Percentiles rank a stretch among this genome's conserved stretches.
phyloP scores from a whole-genome alignment of 2,329 filamentous ascomycete genomes.

The Periglandula ipomoeae region DNA sequence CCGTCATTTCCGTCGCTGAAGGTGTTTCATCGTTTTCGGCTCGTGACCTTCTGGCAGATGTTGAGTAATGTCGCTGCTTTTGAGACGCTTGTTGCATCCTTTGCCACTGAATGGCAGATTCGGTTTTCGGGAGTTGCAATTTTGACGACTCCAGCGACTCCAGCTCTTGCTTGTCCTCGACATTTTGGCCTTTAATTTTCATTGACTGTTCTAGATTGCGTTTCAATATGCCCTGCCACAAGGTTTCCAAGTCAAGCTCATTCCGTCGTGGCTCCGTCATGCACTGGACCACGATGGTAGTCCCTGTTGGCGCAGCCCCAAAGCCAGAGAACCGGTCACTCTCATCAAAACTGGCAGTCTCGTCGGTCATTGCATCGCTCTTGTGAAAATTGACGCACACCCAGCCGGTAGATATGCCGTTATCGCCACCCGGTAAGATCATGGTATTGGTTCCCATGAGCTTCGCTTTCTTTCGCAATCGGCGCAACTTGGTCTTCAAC shows the following conservation, averaged over 20 bases:
- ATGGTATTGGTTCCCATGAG: slow-evolving; percentile 65
- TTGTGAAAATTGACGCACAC: slow-evolving; percentile 85
- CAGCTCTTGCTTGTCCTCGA: slow-evolving; percentile 17
- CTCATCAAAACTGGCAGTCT: slow-evolving; percentile 35
- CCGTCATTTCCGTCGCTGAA: background rate
- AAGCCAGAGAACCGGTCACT: slow-evolving; percentile 66
- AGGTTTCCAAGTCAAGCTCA: slow-evolving; percentile 43
- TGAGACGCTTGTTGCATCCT: slow-evolving; percentile 24
- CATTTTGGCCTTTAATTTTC: slow-evolving; percentile 20
- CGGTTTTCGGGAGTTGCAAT: slow-evolving; percentile 22
- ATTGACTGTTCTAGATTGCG: slow-evolving; percentile 22
- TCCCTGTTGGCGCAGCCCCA: slow-evolving; percentile 42
- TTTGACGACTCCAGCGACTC: slow-evolving; percentile 21
- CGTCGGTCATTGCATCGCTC: slow-evolving; percentile 46
- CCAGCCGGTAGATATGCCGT: slow-evolving; percentile 90
- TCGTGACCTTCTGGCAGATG: slow-evolving; percentile 17
- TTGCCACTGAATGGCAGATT: slow-evolving; percentile 25
- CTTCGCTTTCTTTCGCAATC: slow-evolving; percentile 73
- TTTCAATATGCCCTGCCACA: slow-evolving; percentile 38
- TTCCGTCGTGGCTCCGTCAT: slow-evolving; percentile 44
- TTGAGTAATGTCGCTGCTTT: slow-evolving; percentile 26
- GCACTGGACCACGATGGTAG: slow-evolving; percentile 48
- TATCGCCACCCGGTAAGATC: slow-evolving; percentile 58
- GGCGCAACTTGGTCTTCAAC: slow-evolving; percentile 74
- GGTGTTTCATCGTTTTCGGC: background rate